Evolutionary conservation across 768 basidiomycete species (phyloP).

Genomic region (Kwoniella shandongensis): DNA sequence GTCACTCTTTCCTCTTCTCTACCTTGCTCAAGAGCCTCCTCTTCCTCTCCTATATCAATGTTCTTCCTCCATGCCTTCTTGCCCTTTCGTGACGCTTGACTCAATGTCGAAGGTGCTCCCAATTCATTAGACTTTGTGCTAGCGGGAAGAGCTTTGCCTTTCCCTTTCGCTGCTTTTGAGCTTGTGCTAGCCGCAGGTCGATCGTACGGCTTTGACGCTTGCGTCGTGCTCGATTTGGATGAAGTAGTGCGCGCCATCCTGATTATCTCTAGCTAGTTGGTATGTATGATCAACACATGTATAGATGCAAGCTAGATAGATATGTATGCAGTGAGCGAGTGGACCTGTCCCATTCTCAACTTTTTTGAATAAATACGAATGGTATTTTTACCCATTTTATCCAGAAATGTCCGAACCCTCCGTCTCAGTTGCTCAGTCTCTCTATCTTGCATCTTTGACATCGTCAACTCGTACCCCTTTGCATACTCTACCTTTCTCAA

Average conservation of each 20-base stretch:
- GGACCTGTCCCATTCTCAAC: background rate
- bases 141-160: conserved; percentile 11
- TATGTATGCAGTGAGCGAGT: no score
- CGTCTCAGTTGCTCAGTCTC: no score
- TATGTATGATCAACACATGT: no score
- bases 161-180: conserved; percentile 11
- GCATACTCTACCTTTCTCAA: background rate
- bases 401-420: conserved; percentile 11
- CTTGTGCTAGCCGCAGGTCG: conserved; percentile 7
- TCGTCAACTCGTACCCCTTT: background rate
- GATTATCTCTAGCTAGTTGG: no score
- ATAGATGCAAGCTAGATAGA: no score
- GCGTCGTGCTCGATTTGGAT: background rate
- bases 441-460: no score
- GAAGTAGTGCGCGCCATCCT: no score
- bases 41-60: conserved; percentile 77
- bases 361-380: conserved; percentile 19
- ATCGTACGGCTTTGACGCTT: conserved; percentile 16
- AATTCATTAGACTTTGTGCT: conserved; percentile 1
- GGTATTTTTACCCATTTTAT: conserved; percentile 26
- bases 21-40: conserved; percentile 70
- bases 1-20: conserved; percentile 76
- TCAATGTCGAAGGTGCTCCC: conserved; percentile 54
- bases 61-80: conserved; percentile 93
- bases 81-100: conserved; percentile 79